Evolutionary conservation across 208 protist genomes (phyloP).

Genomic region (Wallacemonas rigidus): DNA sequence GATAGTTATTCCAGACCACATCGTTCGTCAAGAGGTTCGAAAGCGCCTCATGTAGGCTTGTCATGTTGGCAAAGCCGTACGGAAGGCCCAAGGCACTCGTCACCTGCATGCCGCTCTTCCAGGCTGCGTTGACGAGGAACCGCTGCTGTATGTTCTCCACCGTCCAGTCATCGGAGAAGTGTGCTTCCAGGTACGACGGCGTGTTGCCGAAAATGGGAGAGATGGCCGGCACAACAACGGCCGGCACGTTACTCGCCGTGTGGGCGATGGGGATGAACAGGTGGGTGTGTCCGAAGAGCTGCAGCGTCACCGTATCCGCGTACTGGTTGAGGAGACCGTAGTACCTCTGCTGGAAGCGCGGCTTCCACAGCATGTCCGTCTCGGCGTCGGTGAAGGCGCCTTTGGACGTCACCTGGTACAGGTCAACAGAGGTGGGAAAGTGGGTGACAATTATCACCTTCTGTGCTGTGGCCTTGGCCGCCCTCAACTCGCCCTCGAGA

Average conservation of each 20-base stretch:
- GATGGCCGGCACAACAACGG: slow-evolving; percentile 60
- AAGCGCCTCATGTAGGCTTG: slow-evolving; percentile 22
- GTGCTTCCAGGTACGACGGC: slow-evolving; percentile 69
- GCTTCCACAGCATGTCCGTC: slow-evolving; percentile 73
- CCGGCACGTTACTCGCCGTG: slow-evolving; percentile 21
- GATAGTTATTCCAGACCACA: slow-evolving; percentile 44
- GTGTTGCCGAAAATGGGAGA: slow-evolving; percentile 65
- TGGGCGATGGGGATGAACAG: slow-evolving; percentile 50
- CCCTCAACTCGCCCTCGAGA: slow-evolving; percentile 40
- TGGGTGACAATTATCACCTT: slow-evolving; percentile 83
- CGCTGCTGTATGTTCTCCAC: slow-evolving; percentile 51
- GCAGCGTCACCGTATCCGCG: slow-evolving; percentile 38
- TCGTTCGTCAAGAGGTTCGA: slow-evolving; percentile 30
- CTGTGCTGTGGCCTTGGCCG: slow-evolving; percentile 31
- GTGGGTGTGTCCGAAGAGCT: slow-evolving; percentile 84
- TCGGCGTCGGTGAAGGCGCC: slow-evolving; percentile 32
- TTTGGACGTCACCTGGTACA: slow-evolving; percentile 40
- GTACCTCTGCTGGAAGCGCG: slow-evolving; percentile 52
- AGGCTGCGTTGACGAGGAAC: slow-evolving; percentile 34
- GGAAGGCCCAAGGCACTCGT: slow-evolving; percentile 30
- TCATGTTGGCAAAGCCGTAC: slow-evolving; percentile 27
- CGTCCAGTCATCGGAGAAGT: slow-evolving; percentile 36
- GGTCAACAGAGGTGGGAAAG: slow-evolving; percentile 61
- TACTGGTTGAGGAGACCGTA: slow-evolving; percentile 48
- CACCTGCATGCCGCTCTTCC: slow-evolving; percentile 37